Evolutionary conservation across 2,329 filamentous ascomycete species (phyloP).

Genomic region (Cyclaneusma minus): DNA sequence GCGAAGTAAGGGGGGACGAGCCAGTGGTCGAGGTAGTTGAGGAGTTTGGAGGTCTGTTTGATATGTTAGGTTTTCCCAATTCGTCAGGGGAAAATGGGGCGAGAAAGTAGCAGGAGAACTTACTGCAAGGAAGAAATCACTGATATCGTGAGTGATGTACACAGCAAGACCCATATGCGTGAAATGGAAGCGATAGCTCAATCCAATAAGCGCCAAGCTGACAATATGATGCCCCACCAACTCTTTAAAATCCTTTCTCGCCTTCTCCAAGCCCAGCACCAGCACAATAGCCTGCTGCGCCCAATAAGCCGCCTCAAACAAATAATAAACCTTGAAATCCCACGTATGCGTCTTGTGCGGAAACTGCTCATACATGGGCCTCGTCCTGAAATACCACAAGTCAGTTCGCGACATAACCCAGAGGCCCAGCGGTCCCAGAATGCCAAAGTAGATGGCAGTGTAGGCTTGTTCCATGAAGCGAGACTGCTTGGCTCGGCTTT

Average conservation of each 20-base stretch:
- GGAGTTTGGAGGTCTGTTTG: slow-evolving; percentile 70
- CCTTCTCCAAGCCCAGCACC: slow-evolving; percentile 77
- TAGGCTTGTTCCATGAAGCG: slow-evolving; percentile 96
- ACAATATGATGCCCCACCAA: slow-evolving; percentile 85
- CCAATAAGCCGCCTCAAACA: slow-evolving; percentile 93
- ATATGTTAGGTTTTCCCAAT: slow-evolving; percentile 1
- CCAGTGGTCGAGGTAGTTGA: slow-evolving; percentile 76
- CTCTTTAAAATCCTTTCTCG: slow-evolving; percentile 88
- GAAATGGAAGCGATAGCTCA: slow-evolving; percentile 93
- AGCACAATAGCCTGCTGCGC: slow-evolving; percentile 85
- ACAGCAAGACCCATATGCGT: slow-evolving; percentile 88
- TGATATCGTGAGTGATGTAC: slow-evolving; percentile 89
- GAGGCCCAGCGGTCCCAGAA: slow-evolving; percentile 70
- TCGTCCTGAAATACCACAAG: slow-evolving; percentile 91
- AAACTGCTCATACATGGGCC: slow-evolving; percentile 77
- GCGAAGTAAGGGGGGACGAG: slow-evolving; percentile 75
- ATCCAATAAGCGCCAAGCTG: slow-evolving; percentile 64
- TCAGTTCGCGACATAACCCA: slow-evolving; percentile 87
- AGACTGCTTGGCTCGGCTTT: slow-evolving; percentile 60
- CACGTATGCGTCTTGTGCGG: slow-evolving; percentile 71
- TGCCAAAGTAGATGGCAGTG: slow-evolving; percentile 75
- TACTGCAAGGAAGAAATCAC: slow-evolving; percentile 89
- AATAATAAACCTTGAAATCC: slow-evolving; percentile 86
- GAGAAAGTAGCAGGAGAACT: slow-evolving; percentile 21
- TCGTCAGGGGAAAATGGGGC: background rate